Base-by-base conservation (phyloP, 306 rosid species). In the Quillaja saponaria region DNA sequence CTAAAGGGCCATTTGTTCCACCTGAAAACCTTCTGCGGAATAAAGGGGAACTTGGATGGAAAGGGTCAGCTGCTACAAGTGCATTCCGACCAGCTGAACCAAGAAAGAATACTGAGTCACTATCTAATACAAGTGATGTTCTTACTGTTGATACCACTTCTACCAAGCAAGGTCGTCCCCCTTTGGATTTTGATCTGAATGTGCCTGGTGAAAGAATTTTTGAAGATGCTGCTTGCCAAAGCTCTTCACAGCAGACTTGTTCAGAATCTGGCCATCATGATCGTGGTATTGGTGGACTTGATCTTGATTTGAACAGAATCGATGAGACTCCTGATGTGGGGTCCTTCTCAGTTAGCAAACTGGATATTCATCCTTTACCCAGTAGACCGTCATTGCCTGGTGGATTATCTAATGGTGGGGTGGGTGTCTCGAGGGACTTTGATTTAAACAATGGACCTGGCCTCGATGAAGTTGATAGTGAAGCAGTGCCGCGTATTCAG, bases 21-120 rank as follows among this genome's bases (percentile, higher is more conserved):
- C 96, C 95, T 13, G 95, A 89, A 42, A 84, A 81, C 75, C 84
- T 76, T 3, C 60, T 87, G 78, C 80, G 81, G 58, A 81, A 67
- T 53, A 94, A 76, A 55, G 84, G 80, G 59, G 95, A 84, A 66
- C 91, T 83, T 69, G 96, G 97, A 58, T 94, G 97, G 99, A 92
- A 89, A 74, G 99, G 99, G 8, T 86, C 99, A 10, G 95, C 99
- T 54, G 95, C 95, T 53, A 94, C 95, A 31, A 94, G 99, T 72
- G 99, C 99, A 55, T 89, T 94, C 67, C 84, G 96, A 11, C 95
- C 95, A 9, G 97, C 99, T 14, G 99, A 94, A 70, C 99, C 95
- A 37, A 80, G 96, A 68, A 94, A 85, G 65, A 77, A 58, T 70
- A 45, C 74, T 2, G 97, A 87, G 69, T 59, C 42, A 37, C 47